These are phyloP conservation scores for Hypsizygus marmoreus DNA, from an alignment of 768 basidiomycete species.

Conservation along the genomic window DNA sequence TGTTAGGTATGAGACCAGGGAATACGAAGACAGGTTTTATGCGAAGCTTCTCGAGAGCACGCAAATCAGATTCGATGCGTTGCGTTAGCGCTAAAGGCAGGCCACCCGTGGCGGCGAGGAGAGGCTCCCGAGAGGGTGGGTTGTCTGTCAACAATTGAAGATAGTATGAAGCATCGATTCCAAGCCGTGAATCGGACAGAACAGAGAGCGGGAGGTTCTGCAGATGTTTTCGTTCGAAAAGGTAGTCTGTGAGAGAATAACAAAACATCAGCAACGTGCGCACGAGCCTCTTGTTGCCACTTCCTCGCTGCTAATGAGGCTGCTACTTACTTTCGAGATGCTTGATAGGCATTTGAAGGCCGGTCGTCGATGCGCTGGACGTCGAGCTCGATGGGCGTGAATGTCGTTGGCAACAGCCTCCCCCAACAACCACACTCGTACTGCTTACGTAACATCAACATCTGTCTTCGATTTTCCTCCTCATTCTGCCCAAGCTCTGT, in stretches of 20 bases:
- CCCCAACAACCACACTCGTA: slow-evolving; percentile 23
- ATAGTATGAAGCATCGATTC: slow-evolving; percentile 95
- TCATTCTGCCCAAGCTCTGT: neutral
- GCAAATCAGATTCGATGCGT: slow-evolving; percentile 90
- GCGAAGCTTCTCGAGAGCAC: slow-evolving; percentile 82
- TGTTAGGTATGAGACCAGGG: slow-evolving; percentile 80
- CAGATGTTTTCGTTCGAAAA: slow-evolving; percentile 85
- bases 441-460: slow-evolving; percentile 21
- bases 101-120: slow-evolving; percentile 94
- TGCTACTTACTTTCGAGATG: slow-evolving; percentile 71
- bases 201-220: slow-evolving; percentile 80
- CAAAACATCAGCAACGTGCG: slow-evolving; percentile 13
- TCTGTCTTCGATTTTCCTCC: neutral
- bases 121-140: slow-evolving; percentile 80
- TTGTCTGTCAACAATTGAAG: slow-evolving; percentile 76
- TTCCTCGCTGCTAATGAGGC: neutral
- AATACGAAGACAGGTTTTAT: slow-evolving; percentile 99
- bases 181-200: slow-evolving; percentile 89
- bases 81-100: slow-evolving; percentile 85
- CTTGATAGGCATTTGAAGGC: slow-evolving; percentile 71
- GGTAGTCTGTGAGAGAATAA: slow-evolving; percentile 58
- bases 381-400: slow-evolving; percentile 29
- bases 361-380: slow-evolving; percentile 24
- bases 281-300: neutral
- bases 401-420: slow-evolving; percentile 39